These are phyloP conservation scores for Syzygium jambos DNA, from an alignment of 345 rosid species.

Conservation along the genomic window DNA sequence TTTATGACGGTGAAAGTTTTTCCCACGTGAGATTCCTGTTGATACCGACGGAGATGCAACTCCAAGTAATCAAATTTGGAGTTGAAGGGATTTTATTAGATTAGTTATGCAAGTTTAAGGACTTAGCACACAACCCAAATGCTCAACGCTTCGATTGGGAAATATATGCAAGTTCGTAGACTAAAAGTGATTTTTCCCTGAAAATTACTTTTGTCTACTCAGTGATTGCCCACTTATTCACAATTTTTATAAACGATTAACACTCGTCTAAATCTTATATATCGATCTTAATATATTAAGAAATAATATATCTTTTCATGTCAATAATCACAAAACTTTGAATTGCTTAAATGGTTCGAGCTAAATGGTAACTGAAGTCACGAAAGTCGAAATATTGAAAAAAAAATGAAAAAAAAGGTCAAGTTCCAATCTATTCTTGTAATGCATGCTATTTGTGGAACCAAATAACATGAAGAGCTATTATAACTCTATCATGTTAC, in stretches of 20 bases:
- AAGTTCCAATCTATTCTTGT: not conserved
- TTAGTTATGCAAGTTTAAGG: not conserved
- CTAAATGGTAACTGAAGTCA: not conserved
- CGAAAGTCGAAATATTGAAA: accelerated
- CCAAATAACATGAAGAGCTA: too few species aligned
- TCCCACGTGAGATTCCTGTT: not conserved
- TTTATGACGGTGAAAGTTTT: not conserved
- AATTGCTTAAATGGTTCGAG: not conserved
- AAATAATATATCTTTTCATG: not conserved
- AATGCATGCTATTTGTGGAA: not conserved
- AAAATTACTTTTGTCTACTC: not conserved
- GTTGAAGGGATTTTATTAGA: not conserved
- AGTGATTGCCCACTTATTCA: not conserved
- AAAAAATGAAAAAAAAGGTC: not conserved
- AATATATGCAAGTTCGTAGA: too few species aligned
- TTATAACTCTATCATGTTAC: not conserved
- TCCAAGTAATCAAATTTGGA: not conserved
- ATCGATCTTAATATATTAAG: not conserved
- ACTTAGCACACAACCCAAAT: not conserved
- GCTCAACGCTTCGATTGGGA: not conserved
- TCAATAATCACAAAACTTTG: not conserved
- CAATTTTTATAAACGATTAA: not conserved
- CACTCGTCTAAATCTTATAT: not conserved
- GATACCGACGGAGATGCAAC: not conserved
- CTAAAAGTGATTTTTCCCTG: too few species aligned